Percentiles rank a stretch among this genome's conserved stretches.
Conservation (phyloP, 306 rosid species). For the Herpetospermum pedunculosum region DNA sequence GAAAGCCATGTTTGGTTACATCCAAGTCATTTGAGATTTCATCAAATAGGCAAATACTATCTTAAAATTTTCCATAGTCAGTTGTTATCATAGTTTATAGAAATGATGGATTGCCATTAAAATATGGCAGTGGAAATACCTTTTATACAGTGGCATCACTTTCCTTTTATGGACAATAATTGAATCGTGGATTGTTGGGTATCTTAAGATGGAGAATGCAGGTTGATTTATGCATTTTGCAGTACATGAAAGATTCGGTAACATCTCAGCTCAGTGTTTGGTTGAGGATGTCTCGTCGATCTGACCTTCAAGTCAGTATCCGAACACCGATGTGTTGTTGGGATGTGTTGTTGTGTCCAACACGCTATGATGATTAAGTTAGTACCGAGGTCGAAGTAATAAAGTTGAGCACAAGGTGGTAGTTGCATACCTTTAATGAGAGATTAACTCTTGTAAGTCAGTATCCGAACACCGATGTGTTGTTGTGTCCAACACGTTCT, state of each 20-base stretch:
- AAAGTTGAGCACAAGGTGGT: too few species aligned
- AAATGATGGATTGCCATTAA: not conserved
- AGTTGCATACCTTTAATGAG: too few species aligned
- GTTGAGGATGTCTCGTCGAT: too few species aligned
- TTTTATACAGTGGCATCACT: not conserved
- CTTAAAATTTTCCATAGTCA: not conserved
- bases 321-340: too few species aligned
- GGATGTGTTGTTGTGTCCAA: too few species aligned
- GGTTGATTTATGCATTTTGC: not conserved
- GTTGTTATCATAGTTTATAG: not conserved
- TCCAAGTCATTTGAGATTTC: not conserved
- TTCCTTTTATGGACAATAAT: not conserved
- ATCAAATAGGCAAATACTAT: not conserved
- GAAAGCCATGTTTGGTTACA: not conserved
- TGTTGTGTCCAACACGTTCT: too few species aligned
- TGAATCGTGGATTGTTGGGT: not conserved
- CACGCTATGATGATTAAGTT: too few species aligned
- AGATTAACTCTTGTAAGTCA: too few species aligned
- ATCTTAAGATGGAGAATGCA: not conserved
- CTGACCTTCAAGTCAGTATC: too few species aligned
- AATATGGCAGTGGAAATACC: not conserved
- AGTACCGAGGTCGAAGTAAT: too few species aligned
- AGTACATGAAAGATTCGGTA: not conserved
- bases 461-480: too few species aligned
- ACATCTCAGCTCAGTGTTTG: too few species aligned